Conservation (phyloP, 2,329 filamentous ascomycete genomes). For the Nigrospora oryzae region DNA sequence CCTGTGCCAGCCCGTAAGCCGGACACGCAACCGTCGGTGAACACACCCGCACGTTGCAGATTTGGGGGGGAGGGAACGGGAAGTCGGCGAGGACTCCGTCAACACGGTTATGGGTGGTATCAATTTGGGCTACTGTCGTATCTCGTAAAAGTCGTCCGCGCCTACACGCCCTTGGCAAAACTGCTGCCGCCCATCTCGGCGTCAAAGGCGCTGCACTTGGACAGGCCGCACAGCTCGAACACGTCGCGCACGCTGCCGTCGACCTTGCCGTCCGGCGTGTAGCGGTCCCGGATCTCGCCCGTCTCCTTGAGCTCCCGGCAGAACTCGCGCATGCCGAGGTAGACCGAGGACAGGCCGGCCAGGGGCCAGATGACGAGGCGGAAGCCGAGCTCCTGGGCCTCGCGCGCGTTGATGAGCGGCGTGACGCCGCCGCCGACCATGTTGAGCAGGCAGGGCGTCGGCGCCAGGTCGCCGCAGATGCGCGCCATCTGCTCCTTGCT, state of each 20-base stretch:
- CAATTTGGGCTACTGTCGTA: no score
- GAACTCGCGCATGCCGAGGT: conserved; percentile 19
- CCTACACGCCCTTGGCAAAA: conserved; percentile 15
- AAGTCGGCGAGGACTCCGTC: no score
- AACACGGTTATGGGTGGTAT: no score
- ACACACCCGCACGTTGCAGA: no score
- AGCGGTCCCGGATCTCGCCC: conserved; percentile 18
- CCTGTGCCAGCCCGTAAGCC: no score
- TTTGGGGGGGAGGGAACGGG: no score
- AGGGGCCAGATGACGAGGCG: conserved; percentile 23
- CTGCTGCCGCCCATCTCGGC: conserved; percentile 17
- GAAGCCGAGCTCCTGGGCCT: conserved; percentile 19
- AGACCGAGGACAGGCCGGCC: conserved; percentile 19
- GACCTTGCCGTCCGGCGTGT: conserved; percentile 14
- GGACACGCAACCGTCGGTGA: no score
- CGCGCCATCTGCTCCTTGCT: conserved; percentile 31
- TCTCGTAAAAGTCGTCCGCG: not conserved
- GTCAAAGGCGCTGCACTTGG: conserved; percentile 18
- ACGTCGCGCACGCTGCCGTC: conserved; percentile 17
- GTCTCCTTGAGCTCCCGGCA: conserved; percentile 21
- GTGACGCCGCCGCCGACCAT: conserved; percentile 23
- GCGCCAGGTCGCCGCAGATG: conserved; percentile 24
- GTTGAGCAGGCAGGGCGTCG: conserved; percentile 22
- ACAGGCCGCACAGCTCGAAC: conserved; percentile 20
- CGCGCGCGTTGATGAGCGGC: conserved; percentile 15